phyloP scores from a whole-genome alignment of 2,329 filamentous ascomycete species.

The Thielaviopsis musarum region DNA sequence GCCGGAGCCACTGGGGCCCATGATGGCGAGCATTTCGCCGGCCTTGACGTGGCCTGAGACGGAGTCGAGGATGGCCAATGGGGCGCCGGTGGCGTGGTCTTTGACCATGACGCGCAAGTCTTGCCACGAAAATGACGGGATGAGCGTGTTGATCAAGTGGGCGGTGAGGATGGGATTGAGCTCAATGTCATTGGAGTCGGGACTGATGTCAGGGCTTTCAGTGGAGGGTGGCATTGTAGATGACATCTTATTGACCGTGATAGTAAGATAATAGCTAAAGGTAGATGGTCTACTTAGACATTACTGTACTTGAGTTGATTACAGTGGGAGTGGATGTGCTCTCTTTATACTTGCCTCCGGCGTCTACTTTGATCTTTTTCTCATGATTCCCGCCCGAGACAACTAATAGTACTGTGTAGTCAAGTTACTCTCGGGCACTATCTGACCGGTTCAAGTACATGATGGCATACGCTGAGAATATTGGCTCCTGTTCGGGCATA shows the following conservation, averaged over 20 bases:
- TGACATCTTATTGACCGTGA: neutral
- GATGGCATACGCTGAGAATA: too few relatives aligned
- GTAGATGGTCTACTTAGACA: neutral
- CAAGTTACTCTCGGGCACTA: too few relatives aligned
- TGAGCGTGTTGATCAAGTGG: constrained; percentile 42
- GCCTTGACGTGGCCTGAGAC: constrained; percentile 13
- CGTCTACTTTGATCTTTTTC: too few relatives aligned
- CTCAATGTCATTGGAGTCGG: constrained; percentile 7
- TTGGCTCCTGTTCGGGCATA: too few relatives aligned
- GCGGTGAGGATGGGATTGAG: constrained; percentile 17
- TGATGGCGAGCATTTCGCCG: constrained; percentile 62
- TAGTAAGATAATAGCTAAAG: neutral
- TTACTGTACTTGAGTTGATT: too few relatives aligned
- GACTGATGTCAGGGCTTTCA: neutral
- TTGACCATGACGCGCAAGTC: constrained; percentile 52
- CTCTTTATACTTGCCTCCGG: too few relatives aligned
- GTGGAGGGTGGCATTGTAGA: neutral
- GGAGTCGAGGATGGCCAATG: constrained; percentile 13
- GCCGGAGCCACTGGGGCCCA: constrained; percentile 59
- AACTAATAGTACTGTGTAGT: too few relatives aligned
- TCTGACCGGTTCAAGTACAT: too few relatives aligned
- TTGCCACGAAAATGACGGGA: constrained; percentile 49
- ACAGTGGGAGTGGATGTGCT: too few relatives aligned
- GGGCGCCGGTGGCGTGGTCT: constrained; percentile 30
- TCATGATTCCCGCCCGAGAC: too few relatives aligned